phyloP scores from a whole-genome alignment of 1,284 basidiomycete genomes.

The Bjerkandera adusta region DNA sequence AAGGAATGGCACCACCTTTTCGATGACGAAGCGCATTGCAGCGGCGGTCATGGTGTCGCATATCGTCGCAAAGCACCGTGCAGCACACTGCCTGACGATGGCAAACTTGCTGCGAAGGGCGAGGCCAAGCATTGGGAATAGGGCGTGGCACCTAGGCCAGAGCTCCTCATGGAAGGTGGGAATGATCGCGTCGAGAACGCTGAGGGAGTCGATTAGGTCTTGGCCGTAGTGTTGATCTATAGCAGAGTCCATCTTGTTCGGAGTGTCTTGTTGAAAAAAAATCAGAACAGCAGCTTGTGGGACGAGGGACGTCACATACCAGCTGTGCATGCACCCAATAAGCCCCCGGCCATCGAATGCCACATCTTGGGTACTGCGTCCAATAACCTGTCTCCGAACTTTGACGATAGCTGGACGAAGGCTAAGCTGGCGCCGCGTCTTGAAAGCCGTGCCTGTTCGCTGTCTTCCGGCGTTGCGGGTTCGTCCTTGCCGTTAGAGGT shows the following conservation, averaged over 20 bases:
- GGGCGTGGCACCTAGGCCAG: conserved; percentile 64
- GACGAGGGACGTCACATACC: conserved; percentile 41
- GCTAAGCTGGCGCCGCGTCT: conserved; percentile 85
- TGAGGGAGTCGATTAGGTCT: conserved; percentile 91
- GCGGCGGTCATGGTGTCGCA: conserved; percentile 84
- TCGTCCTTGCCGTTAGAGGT: conserved; percentile 42
- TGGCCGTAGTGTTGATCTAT: conserved; percentile 82
- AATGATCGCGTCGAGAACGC: conserved; percentile 82
- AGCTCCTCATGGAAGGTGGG: conserved; percentile 75
- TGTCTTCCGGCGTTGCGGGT: conserved; percentile 41
- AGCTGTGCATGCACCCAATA: conserved; percentile 66
- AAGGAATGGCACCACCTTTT: conserved; percentile 82
- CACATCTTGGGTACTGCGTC: conserved; percentile 88
- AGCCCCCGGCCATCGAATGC: conserved; percentile 85
- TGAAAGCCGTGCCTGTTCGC: conserved; percentile 56
- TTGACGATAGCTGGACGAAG: conserved; percentile 74
- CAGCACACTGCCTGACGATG: conserved; percentile 86
- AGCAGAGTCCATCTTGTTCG: conserved; percentile 53
- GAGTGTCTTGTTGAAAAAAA: conserved; percentile 38
- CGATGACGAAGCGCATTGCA: conserved; percentile 88
- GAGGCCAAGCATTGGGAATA: conserved; percentile 76
- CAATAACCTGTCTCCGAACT: conserved; percentile 77
- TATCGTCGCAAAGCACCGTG: conserved; percentile 84
- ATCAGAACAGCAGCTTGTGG: conserved; percentile 11
- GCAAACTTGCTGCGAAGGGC: conserved; percentile 85